Evolutionary conservation across 225 moss, liverwort and hornwort genomes (phyloP).

Genomic region (Pleurozium schreberi): DNA sequence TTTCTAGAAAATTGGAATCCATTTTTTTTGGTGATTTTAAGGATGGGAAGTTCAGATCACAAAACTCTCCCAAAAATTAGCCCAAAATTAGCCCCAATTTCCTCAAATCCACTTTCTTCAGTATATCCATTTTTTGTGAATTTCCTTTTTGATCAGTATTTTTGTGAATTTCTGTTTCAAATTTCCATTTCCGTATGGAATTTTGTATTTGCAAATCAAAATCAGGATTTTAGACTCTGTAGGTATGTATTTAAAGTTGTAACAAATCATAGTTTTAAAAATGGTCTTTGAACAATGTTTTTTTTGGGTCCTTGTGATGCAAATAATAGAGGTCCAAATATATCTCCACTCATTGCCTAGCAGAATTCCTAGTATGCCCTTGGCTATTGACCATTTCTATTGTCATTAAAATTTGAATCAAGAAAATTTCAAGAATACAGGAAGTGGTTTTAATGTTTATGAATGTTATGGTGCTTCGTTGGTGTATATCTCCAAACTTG

Average conservation of each 20-base stretch:
- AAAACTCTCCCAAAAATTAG: too few relatives aligned
- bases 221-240: background rate
- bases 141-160: too few relatives aligned
- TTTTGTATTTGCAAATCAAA: background rate
- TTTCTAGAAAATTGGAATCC: background rate
- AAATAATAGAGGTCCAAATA: background rate
- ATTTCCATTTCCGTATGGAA: too few relatives aligned
- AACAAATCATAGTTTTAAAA: background rate
- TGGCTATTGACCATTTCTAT: background rate
- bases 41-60: background rate
- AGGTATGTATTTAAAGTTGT: background rate
- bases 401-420: background rate
- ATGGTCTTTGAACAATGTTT: background rate
- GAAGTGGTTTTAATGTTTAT: background rate
- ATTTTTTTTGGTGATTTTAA: background rate
- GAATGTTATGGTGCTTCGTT: background rate
- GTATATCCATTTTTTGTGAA: background rate
- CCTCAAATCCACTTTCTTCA: background rate
- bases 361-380: too few relatives aligned
- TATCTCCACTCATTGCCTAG: background rate
- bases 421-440: background rate
- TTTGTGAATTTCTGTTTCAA: too few relatives aligned
- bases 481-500: background rate
- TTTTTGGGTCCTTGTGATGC: background rate
- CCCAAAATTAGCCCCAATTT: background rate